A percentile compares a stretch with the other conserved stretches of the same genome.
phyloP scores from a whole-genome alignment of 1,284 basidiomycete genomes.

The Ceratobasidium sp. region DNA sequence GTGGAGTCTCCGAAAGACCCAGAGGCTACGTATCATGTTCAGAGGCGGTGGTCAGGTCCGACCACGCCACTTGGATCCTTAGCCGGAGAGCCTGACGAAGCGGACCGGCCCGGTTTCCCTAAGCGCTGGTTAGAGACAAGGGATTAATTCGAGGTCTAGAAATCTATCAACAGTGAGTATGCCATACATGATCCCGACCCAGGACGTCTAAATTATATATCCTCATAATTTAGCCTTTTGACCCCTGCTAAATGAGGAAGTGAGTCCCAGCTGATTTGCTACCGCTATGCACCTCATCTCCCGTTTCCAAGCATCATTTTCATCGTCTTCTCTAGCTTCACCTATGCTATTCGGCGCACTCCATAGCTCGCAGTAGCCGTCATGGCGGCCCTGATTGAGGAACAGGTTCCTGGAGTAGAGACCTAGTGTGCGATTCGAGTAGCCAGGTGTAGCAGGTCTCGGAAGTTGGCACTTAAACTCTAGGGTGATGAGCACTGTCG shows the following conservation, averaged over 20 bases:
- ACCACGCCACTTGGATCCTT: too few species aligned
- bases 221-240: conserved; percentile 14
- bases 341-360: conserved; percentile 31
- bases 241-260: neutral
- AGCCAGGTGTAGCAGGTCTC: conserved; percentile 12
- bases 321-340: conserved; percentile 11
- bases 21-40: neutral
- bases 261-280: conserved; percentile 29
- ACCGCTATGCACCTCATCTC: conserved; percentile 38
- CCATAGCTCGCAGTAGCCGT: conserved; percentile 40
- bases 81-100: too few species aligned
- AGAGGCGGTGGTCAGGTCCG: neutral
- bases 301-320: conserved; percentile 19
- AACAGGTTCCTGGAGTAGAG: conserved; percentile 27
- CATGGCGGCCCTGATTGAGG: conserved; percentile 35
- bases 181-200: too few species aligned
- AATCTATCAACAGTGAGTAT: neutral
- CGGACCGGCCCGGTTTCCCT: too few species aligned
- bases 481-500: conserved; percentile 67
- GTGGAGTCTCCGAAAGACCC: too few species aligned
- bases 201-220: too few species aligned
- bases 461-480: conserved; percentile 41
- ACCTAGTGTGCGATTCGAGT: conserved; percentile 16
- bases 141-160: neutral
- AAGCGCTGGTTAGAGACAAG: too few species aligned